A percentile compares a stretch with the other conserved stretches of the same genome.
Evolutionary conservation across 257 asterid species (phyloP).

Genomic region (Solanum chmielewskii): DNA sequence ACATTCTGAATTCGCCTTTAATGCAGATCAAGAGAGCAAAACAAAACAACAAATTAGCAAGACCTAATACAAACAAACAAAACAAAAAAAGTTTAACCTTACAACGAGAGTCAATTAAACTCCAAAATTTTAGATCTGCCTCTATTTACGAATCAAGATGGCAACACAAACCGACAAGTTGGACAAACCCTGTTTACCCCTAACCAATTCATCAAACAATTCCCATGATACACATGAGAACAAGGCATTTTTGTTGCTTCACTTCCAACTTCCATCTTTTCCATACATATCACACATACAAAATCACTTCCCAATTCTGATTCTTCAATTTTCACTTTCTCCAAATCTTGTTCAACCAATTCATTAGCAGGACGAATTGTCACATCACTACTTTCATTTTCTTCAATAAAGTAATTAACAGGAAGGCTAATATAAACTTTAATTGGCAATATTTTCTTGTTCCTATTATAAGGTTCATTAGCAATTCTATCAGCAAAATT

Average conservation of each 20-base stretch:
- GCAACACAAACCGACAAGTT: background rate
- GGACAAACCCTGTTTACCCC: constrained; percentile 1
- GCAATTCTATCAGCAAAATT: background rate
- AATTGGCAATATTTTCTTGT: constrained; percentile 1
- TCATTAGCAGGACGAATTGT: background rate
- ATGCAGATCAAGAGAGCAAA: background rate
- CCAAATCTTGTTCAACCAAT: background rate
- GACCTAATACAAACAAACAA: background rate
- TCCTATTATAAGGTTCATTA: background rate
- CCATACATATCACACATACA: constrained; percentile 5
- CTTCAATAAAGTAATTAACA: background rate
- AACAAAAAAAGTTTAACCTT: background rate
- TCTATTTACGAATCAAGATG: background rate
- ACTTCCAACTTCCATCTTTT: background rate
- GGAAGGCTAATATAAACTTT: background rate
- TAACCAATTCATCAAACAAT: constrained; percentile 5
- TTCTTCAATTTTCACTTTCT: background rate
- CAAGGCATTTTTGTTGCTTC: constrained; percentile 2
- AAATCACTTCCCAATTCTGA: background rate
- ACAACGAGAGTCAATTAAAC: background rate
- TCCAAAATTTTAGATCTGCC: background rate
- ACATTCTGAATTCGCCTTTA: background rate
- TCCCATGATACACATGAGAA: constrained; percentile 3
- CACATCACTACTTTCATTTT: background rate
- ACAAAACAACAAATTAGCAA: background rate